Base-by-base conservation (phyloP, 1,284 basidiomycete genomes). In the Stereum hirsutum region DNA sequence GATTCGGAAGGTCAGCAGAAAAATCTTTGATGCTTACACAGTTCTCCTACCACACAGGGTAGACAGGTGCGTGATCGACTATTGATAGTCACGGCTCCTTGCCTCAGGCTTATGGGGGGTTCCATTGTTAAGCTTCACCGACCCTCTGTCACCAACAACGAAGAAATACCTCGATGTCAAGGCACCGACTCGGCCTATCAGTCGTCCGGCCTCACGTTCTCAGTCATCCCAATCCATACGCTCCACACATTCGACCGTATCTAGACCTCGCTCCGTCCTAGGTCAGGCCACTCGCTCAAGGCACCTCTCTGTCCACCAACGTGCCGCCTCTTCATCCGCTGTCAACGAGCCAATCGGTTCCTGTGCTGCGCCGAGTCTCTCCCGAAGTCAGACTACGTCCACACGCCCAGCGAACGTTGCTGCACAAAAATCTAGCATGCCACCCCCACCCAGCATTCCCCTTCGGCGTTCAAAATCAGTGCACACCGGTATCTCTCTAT, bases 131-230 rank as follows among this genome's bases (percentile, higher is more conserved):
- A 90, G 89, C 38, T 89, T 91, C 54, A 71, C 74, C 12, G 68
- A 69, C 3, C 86, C 86, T 4, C 68, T 91, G 17, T 81, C 83
- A 2, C 88, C 89, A 4, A 81, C 76, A 2, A 78, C 78, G 43
- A 81, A 73, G 53, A 88, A 87, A 59, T 89, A 89, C 57, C 74
- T 91, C 3, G 78, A 84, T 48, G 69, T 90, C 41, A 71, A 70
- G 46, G 38, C 52, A 5, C 49, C 42, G 28, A 32, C 44, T 7
- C 20, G 53, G 5, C 49, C 56, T 2, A 39, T 54, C 3, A 23
- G 44, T 3, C 50, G 48, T 30, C 49, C 56, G 2, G 57, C 57
- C 1, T 59, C 58, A 7, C 55, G 62, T 1, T 59, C 62, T 4
- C 46, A 47, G 46, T 63, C 57, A 15, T 54, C 57, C 5, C 54